Conservation (phyloP, 2,329 filamentous ascomycete genomes). For the Chaetomiaceae sp. region DNA sequence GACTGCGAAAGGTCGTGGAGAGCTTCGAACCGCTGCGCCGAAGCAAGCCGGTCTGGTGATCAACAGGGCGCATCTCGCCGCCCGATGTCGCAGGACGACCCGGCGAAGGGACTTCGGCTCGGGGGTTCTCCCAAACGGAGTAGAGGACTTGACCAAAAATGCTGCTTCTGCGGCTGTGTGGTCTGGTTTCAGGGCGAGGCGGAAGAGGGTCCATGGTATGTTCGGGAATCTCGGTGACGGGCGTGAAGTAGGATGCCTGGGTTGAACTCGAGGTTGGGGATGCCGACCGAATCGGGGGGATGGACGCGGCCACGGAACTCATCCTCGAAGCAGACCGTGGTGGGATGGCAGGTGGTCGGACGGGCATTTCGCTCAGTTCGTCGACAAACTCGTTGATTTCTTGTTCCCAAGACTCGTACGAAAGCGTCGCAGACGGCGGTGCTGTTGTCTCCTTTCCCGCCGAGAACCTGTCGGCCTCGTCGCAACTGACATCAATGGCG, state of each 20-base stretch:
- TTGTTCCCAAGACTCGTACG: constrained; percentile 18
- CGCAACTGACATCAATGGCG: constrained; percentile 36
- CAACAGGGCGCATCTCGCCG: not conserved
- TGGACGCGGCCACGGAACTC: constrained; percentile 1
- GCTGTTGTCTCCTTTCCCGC: constrained; percentile 19
- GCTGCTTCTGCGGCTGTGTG: constrained; percentile 11
- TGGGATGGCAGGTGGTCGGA: constrained; percentile 28
- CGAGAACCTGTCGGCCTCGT: constrained; percentile 16
- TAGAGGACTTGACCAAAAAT: constrained; percentile 7
- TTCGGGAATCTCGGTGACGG: constrained; percentile 12
- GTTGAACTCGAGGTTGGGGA: not conserved
- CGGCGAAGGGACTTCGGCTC: constrained; percentile 8
- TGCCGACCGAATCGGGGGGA: not conserved
- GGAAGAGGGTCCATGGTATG: not conserved
- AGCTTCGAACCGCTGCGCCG: constrained; percentile 19
- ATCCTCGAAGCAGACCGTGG: constrained; percentile 23
- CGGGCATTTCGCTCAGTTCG: constrained; percentile 27
- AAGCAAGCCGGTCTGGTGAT: constrained; percentile 1
- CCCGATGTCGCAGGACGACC: not conserved
- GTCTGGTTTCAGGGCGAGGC: not conserved
- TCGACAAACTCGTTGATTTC: constrained; percentile 30
- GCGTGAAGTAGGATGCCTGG: constrained; percentile 7
- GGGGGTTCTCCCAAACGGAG: constrained; percentile 19
- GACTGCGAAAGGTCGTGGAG: constrained; percentile 7
- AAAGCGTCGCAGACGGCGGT: constrained; percentile 1